A percentile compares a stretch with the other conserved stretches of the same genome.
These are phyloP conservation scores for Stagonosporopsis tanaceti DNA, from an alignment of 2,329 filamentous ascomycete species.

Conservation along the genomic window DNA sequence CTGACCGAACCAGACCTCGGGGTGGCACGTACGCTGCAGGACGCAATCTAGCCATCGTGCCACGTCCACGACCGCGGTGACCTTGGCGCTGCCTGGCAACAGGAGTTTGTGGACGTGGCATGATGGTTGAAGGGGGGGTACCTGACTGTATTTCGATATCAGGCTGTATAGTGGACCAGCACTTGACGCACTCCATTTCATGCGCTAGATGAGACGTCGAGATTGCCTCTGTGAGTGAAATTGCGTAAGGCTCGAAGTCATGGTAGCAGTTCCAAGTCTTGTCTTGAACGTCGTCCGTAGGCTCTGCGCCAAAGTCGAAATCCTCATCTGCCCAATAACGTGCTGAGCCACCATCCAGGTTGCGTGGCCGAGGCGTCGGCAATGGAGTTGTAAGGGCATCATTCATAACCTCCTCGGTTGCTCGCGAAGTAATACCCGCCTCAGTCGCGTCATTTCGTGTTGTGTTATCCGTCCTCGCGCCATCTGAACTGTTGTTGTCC, in stretches of 20 bases:
- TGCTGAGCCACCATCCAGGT: conserved; percentile 46
- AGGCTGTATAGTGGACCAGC: conserved; percentile 39
- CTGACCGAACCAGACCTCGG: conserved; percentile 18
- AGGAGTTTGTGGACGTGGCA: neutral
- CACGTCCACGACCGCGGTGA: neutral
- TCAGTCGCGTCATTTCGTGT: neutral
- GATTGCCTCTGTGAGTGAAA: conserved; percentile 26
- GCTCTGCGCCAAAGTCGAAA: conserved; percentile 50
- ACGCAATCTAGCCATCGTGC: conserved; percentile 1
- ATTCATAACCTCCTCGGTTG: neutral
- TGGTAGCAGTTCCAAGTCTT: conserved; percentile 39
- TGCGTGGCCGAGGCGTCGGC: conserved; percentile 24
- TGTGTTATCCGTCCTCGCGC: no score
- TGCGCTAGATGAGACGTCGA: conserved; percentile 1
- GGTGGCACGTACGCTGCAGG: conserved; percentile 15
- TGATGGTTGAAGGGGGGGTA: neutral
- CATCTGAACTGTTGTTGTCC: conserved; percentile 2
- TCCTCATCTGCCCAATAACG: conserved; percentile 41
- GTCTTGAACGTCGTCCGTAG: conserved; percentile 36
- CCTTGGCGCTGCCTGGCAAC: conserved; percentile 1
- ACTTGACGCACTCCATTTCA: conserved; percentile 42
- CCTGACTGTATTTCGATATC: conserved; percentile 24
- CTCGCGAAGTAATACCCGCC: no score
- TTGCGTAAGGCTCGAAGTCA: conserved; percentile 27
- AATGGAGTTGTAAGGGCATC: conserved; percentile 2